Evolutionary conservation across 495 filamentous ascomycete genomes (phyloP).

Genomic region (Xylaria longipes): DNA sequence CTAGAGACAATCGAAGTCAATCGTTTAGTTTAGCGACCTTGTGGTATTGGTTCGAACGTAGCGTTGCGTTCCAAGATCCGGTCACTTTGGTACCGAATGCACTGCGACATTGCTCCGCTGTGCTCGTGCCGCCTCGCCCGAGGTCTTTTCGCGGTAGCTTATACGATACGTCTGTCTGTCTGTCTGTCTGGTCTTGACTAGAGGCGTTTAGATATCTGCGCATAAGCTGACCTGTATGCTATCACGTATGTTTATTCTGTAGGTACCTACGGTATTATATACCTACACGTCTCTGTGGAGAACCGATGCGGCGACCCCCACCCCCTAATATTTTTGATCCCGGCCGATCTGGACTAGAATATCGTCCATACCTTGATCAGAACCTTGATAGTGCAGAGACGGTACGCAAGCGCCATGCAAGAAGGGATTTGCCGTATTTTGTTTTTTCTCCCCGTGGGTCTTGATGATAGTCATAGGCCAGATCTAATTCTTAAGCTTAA

Average conservation of each 20-base stretch:
- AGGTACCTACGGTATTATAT: background rate
- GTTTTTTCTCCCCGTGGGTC: background rate
- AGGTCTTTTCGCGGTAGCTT: background rate
- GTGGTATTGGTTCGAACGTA: background rate
- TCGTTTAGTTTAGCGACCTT: background rate
- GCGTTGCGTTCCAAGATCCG: background rate
- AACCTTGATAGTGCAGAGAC: background rate
- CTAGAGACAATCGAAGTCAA: background rate
- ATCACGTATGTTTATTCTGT: too few species aligned
- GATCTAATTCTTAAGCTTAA: background rate
- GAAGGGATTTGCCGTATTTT: background rate
- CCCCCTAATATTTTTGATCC: background rate
- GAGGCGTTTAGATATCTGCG: too few species aligned
- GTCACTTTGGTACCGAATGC: background rate
- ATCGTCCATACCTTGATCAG: background rate
- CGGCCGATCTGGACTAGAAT: constrained; percentile 6
- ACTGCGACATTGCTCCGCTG: background rate
- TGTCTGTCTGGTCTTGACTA: too few species aligned
- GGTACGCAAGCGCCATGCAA: background rate
- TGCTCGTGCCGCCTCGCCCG: background rate
- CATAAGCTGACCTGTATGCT: background rate
- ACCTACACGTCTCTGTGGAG: background rate
- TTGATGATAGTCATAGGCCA: background rate
- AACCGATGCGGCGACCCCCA: background rate
- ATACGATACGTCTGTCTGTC: too few species aligned